Evolutionary conservation across 805 yeast species (phyloP), one percentile per base, ranked within the genome.

Genomic region (Cyberlindnera sargentensis): DNA sequence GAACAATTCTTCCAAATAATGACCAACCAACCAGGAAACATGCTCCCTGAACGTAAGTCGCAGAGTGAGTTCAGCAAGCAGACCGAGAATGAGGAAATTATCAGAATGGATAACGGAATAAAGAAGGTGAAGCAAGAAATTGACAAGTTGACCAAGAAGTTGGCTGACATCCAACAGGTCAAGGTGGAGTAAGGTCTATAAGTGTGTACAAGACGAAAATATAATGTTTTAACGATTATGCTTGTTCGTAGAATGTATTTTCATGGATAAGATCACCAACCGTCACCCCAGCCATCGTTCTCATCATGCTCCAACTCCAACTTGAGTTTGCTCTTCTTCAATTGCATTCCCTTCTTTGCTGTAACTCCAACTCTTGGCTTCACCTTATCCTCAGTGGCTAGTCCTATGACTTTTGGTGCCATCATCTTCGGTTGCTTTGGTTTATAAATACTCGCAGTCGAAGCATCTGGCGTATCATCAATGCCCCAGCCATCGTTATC

Each of bases 1-100:
- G 98, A 93, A 53, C 75, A 75, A 23, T 77, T 89, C 64, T 91
- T 93, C 65, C 87, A 83, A 51, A 67, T 80, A 4, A 71, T 91
- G 56, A 85, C 95, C 5, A 62, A 70, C 33, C 73, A 75, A 46
- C 95, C 95, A 4, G 70, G 80, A 38, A 71, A 83, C 56, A 49
- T 73, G 53, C 50, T 77, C 58, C 71, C 78, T 4, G 61, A 50
- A 48, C 63, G 62, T 31, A 72, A 69, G 42, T 56, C 66, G 0
- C 57, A 55, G 4, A 58, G 62, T 32, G 66, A 70, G 6, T 75
- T 72, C 48, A 65, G 72, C 7, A 70, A 65, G 43, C 76, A 78
- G 52, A 64, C 81, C 7, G 93, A 84, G 56, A 65, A 66, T 34
- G 86, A 83, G 49, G 91, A 84, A 57, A 52, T 80, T 32, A 80